A percentile compares a stretch with the other conserved stretches of the same genome.
phyloP scores from a whole-genome alignment of 805 yeast genomes.

The Monosporozyma aerobia region DNA sequence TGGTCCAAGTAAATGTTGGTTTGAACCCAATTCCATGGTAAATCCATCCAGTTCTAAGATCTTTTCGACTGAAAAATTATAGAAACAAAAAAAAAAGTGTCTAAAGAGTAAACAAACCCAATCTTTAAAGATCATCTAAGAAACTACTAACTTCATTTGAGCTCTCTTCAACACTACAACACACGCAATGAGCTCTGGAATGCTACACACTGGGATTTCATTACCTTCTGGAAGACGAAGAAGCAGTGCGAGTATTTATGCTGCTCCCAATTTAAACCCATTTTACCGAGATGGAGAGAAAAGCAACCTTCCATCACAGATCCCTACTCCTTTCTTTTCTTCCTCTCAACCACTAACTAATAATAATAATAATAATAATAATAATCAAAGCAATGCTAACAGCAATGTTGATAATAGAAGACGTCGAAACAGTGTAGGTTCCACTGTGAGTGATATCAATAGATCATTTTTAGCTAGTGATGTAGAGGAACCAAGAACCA shows the following conservation, averaged over 20 bases:
- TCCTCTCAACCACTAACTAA: not conserved
- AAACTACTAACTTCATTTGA: not conserved
- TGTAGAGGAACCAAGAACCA: constrained; percentile 7
- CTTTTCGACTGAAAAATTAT: not conserved
- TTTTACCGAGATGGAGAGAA: not conserved
- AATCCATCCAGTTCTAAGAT: not conserved
- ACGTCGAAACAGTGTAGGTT: constrained; percentile 18
- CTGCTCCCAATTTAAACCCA: not conserved
- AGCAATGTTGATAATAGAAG: constrained; percentile 2
- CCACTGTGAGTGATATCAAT: constrained; percentile 4
- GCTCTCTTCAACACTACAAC: not conserved
- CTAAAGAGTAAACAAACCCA: not conserved
- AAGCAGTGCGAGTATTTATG: not conserved
- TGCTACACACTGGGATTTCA: not conserved
- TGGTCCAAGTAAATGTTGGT: not conserved
- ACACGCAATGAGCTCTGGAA: not conserved
- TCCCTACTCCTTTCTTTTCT: constrained; percentile 4
- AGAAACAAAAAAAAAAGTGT: not conserved
- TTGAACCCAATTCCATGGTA: not conserved
- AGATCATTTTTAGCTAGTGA: constrained; percentile 21
- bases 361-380: not conserved
- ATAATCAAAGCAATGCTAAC: not conserved
- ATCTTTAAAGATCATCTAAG: not conserved
- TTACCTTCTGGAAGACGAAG: not conserved
- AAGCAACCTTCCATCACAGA: constrained; percentile 2